Evolutionary conservation across 495 filamentous ascomycete genomes (phyloP), one percentile per base, ranked within the genome.

Genomic region (Trichoderma reesei): DNA sequence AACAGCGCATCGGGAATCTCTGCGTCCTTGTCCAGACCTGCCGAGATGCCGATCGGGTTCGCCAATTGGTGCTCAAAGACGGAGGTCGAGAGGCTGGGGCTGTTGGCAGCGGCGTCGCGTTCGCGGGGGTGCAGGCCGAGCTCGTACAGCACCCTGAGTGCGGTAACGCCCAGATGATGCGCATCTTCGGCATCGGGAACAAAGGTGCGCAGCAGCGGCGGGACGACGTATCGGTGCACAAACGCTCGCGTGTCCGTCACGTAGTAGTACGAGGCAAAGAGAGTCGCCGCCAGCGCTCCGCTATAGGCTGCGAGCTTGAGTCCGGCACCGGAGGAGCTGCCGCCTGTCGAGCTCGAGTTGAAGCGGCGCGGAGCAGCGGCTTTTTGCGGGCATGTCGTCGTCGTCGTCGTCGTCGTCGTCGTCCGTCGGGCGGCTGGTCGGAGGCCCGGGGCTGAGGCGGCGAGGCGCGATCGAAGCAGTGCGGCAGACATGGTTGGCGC

Each of bases 11-110:
- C 87, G 5, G 91, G 89, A 62, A 96, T 87, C 18, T 95, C 89
- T 48, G 86, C 95, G 71, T 95, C 83, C 76, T 98, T 98, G 78
- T 98, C 94, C 16, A 98, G 83, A 41, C 94, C 94, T 9, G 90
- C 95, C 7, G 92, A 95, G 59, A 91, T 96, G 59, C 86, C 95
- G 65, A 98, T 86, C 0, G 94, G 94, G 72, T 96, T 96, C 63
- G 81, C 77, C 37, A 98, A 80, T 11, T 74, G 82, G 62, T 89
- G 83, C 16, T 90, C 92, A 71, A 96, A 98, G 20, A 98, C 84
- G 73, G 84, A 73, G 11, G 82, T 69, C 8, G 72, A 66, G 39
- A 84, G 68, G 13, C 67, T 68, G 60, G 71, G 65, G 9, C 60
- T 59, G 42, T 64, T 41, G 20, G 63, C 65, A 31, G 62, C 59